Base-by-base conservation (phyloP, 768 basidiomycete genomes). In the Suillus fuscotomentosus region DNA sequence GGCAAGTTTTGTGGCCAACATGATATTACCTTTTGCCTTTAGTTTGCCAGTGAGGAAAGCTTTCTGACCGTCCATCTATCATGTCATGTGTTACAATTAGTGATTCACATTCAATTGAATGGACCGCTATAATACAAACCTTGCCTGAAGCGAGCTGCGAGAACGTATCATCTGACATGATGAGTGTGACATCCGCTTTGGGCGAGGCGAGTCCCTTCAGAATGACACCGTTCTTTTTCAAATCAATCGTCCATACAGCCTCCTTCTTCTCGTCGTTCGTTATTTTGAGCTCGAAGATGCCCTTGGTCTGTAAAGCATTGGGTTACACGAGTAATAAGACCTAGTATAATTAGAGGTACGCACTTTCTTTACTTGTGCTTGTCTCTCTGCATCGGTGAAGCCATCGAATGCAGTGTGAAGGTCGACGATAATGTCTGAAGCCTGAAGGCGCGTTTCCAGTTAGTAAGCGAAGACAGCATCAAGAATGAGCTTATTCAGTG, bases 11-110 rank as follows among this genome's bases (percentile, higher is more conserved):
- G 94, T 96, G 1, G 92, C 94, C 66, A 96, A 85, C 93, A 96
- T 95, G 77, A 95, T 88, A 78, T 95, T 95, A 62, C 94, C 94
- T 75, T 85, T 90, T 17, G 92, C 90, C 85, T 96, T 97, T 59
- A 97, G 85, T 73, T 92, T 92, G 36, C 95, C 95, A 8, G 91
- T 92, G 92, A 98, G 94, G 81, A 95, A 97, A 24, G 95, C 95
- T 74, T 95, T 95, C 78, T 97, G 95, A 22, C 93, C 95, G 70
- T 92, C 94, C 53, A 91, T 80, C 90, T 94, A 66, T 36, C 57
- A 54, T n/a, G 42, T 27, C 20, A 45, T 3, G 7, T 10, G 51
- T 39, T 39, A 39, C 13, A 13, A 50, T 51, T 31, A 53, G 59
- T 64, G 48, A 48, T 20, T 15, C n/a, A 39, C 13, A 20, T 22